Evolutionary conservation across 345 rosid species (phyloP).

Genomic region (Brassica incana): DNA sequence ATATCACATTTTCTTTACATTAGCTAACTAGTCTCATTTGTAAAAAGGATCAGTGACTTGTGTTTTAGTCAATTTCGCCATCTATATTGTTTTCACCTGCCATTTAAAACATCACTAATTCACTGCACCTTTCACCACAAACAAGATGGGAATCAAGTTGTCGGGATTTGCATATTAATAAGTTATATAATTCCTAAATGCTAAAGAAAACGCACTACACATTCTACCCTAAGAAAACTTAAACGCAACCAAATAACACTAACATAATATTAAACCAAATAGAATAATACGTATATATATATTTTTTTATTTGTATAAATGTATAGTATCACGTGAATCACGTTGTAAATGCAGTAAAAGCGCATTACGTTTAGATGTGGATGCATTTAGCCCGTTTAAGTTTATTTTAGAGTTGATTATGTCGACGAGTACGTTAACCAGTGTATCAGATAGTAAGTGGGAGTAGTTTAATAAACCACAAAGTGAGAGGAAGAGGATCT

Average conservation of each 20-base stretch:
- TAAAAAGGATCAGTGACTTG: background rate
- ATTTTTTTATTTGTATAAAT: background rate
- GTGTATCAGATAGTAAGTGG: background rate
- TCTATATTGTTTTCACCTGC: constrained; percentile 8
- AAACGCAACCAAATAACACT: background rate
- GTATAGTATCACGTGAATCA: constrained; percentile 27
- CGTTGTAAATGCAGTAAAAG: constrained; percentile 3
- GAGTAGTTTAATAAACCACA: background rate
- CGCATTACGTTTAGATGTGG: constrained; percentile 4
- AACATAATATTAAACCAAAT: background rate
- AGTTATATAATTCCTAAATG: background rate
- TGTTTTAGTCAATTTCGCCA: background rate
- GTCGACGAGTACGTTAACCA: background rate
- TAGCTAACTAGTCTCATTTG: background rate
- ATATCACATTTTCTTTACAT: background rate
- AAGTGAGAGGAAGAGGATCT: constrained; percentile 29
- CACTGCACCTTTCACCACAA: background rate
- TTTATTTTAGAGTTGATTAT: background rate
- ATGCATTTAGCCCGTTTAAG: constrained; percentile 17
- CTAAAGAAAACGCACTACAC: constrained; percentile 29
- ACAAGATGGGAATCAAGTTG: background rate
- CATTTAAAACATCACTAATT: constrained; percentile 14
- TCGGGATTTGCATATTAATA: background rate
- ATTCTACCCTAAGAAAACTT: background rate
- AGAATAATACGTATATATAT: background rate